phyloP scores from a whole-genome alignment of 1,284 basidiomycete genomes.

The Volvariella volvacea region DNA sequence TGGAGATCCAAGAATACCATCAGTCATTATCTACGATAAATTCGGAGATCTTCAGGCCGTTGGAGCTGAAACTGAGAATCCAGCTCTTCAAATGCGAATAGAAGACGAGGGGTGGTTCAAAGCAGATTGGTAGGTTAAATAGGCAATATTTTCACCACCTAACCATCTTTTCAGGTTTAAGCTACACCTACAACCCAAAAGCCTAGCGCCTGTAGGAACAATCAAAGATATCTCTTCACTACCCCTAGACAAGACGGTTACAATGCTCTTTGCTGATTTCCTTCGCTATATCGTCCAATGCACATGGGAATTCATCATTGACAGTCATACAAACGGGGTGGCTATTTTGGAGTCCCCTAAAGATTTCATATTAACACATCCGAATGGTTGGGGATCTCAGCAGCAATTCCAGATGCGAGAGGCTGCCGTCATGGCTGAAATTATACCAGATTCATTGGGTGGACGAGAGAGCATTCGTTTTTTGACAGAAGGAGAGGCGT shows the following conservation, averaged over 20 bases:
- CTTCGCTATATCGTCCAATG: constrained; percentile 41
- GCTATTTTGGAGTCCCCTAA: constrained; percentile 23
- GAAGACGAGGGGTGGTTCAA: no score
- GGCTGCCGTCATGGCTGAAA: constrained; percentile 29
- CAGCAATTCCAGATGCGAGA: constrained; percentile 34
- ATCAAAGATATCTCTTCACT: constrained; percentile 31
- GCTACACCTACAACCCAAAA: constrained; percentile 40
- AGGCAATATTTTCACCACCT: no score
- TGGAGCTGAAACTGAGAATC: background rate
- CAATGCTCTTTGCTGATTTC: constrained; percentile 48
- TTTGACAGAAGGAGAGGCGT: constrained; percentile 46
- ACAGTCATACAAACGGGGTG: constrained; percentile 36
- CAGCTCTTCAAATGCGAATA: no score
- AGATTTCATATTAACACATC: constrained; percentile 31
- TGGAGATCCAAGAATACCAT: background rate
- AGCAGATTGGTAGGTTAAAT: no score
- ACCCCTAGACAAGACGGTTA: constrained; percentile 36
- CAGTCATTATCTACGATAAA: background rate
- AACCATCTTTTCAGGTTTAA: constrained; percentile 55
- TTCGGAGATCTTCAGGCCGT: background rate
- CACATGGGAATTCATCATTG: constrained; percentile 38
- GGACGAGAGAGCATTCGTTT: constrained; percentile 35
- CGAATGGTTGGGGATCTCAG: constrained; percentile 36
- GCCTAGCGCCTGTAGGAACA: constrained; percentile 13
- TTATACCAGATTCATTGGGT: constrained; percentile 20